Evolutionary conservation across 2,329 filamentous ascomycete species (phyloP).

Genomic region (Phyllosticta paracitricarpa): DNA sequence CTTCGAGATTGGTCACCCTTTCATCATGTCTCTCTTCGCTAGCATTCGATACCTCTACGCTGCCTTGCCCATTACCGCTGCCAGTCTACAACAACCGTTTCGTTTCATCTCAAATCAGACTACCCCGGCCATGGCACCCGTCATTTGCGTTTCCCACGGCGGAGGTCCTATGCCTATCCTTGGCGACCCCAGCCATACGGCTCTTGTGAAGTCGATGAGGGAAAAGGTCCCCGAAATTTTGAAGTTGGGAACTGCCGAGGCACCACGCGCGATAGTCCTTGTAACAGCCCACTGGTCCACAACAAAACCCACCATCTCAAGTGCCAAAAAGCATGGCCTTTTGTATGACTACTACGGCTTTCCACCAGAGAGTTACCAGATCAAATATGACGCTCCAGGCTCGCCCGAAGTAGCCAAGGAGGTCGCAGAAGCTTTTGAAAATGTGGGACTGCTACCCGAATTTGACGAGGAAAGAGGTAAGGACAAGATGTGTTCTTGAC

Average conservation of each 20-base stretch:
- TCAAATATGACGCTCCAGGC: conserved; percentile 49
- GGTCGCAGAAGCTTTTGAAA: conserved; percentile 37
- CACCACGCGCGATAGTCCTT: conserved; percentile 44
- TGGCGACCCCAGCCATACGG: conserved; percentile 43
- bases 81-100: conserved; percentile 1
- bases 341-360: conserved; percentile 53
- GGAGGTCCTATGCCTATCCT: conserved; percentile 49
- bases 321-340: conserved; percentile 37
- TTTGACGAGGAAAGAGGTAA: conserved; percentile 25
- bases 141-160: conserved; percentile 31
- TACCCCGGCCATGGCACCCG: conserved; percentile 21
- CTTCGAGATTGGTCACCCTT: background rate
- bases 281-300: conserved; percentile 52
- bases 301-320: conserved; percentile 41
- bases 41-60: background rate
- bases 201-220: conserved; percentile 43
- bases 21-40: conserved; percentile 4
- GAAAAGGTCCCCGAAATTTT: conserved; percentile 47
- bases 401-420: conserved; percentile 43
- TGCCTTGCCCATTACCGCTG: background rate
- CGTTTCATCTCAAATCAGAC: conserved; percentile 4
- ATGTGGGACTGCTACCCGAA: conserved; percentile 34
- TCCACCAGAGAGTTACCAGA: conserved; percentile 43
- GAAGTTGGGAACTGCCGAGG: conserved; percentile 41
- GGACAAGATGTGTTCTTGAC: background rate